Percentiles rank a stretch among this genome's conserved stretches.
Evolutionary conservation across 1,284 basidiomycete species (phyloP).

Genomic region (Leccinum fallax): DNA sequence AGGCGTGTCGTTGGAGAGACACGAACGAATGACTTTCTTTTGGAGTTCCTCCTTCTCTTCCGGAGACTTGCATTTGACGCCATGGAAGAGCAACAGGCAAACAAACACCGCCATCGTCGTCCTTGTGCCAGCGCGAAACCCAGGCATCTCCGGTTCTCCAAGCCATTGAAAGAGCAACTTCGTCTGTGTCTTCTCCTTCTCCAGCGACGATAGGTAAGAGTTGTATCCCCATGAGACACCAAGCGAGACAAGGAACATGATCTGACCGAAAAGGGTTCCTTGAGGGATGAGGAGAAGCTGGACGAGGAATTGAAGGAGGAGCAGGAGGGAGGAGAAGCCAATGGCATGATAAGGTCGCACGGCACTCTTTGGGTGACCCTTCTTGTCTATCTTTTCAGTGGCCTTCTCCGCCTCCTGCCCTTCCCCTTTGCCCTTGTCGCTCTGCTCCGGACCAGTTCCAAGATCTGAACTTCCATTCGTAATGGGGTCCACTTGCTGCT

Average conservation of each 20-base stretch:
- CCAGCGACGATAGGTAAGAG: slow-evolving; percentile 26
- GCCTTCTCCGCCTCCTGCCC: no score
- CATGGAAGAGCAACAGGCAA: slow-evolving; percentile 23
- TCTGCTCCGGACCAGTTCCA: no score
- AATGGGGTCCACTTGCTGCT: no score
- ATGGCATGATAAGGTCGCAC: slow-evolving; percentile 17
- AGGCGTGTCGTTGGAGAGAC: slow-evolving; percentile 11
- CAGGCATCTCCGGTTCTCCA: slow-evolving; percentile 10
- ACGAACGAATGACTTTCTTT: slow-evolving; percentile 7
- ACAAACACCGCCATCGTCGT: slow-evolving; percentile 23
- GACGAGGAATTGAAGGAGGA: slow-evolving; percentile 27
- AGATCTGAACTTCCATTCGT: no score
- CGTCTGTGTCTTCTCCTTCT: slow-evolving; percentile 30
- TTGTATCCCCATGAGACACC: slow-evolving; percentile 31
- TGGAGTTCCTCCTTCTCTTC: not conserved
- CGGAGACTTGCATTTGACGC: not conserved
- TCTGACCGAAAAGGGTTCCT: slow-evolving; percentile 31
- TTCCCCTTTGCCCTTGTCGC: no score
- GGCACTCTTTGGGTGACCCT: not conserved
- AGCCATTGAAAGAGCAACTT: slow-evolving; percentile 18
- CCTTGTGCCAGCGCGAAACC: slow-evolving; percentile 12
- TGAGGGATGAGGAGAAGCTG: slow-evolving; percentile 33
- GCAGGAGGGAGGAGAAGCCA: slow-evolving; percentile 25
- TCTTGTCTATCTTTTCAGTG: no score
- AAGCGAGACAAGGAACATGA: slow-evolving; percentile 32